Evolutionary conservation across 768 basidiomycete genomes (phyloP), one percentile per base, ranked within the genome.

Genomic region (Rhizopogon vinicolor): DNA sequence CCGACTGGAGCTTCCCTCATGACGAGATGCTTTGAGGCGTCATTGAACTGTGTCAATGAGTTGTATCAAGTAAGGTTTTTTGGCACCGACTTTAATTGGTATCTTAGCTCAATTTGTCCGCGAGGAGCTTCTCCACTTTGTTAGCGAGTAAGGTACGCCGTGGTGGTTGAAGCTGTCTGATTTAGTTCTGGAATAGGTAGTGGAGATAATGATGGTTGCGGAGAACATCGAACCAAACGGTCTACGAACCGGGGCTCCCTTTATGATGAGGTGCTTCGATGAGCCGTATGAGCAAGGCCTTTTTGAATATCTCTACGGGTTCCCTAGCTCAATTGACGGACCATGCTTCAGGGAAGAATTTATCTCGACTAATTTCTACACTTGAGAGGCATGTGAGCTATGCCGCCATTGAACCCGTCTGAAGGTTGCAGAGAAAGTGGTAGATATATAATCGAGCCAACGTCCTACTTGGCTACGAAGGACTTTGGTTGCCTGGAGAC

Each of bases 351-450:
- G 61, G 22, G 51, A 63, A 56, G 58, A 39, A 19, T 58, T 60
- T 5, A 25, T 4, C 25, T 5, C 5, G 25, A 25, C 25, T 48
- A 58, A 62, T 54, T 65, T 45, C 54, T 37, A 53, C 22, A 44
- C 55, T 14, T 62, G 61, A 59, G 66, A 59, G 39, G 52, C 53
- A 5, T 29, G 22, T 44, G 14, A 37, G 22, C 18, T 18, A n/a
- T 41, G 37, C 19, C 9, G 13, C 39, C 35, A 28, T 28, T 51
- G 16, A 41, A 18, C 22, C 39, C 14, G 13, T 41, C 29, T 18
- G 19, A 49, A 66, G 52, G 60, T 67, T 6, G 60, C 68, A 16
- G 62, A 67, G 56, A 62, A 72, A 25, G 60, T 62, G 33, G 58
- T 54, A 57, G 59, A 7, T 69, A 46, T 52, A 53, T 22, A 22